phyloP scores from a whole-genome alignment of 129 eudicot species.

The Centella asiatica region DNA sequence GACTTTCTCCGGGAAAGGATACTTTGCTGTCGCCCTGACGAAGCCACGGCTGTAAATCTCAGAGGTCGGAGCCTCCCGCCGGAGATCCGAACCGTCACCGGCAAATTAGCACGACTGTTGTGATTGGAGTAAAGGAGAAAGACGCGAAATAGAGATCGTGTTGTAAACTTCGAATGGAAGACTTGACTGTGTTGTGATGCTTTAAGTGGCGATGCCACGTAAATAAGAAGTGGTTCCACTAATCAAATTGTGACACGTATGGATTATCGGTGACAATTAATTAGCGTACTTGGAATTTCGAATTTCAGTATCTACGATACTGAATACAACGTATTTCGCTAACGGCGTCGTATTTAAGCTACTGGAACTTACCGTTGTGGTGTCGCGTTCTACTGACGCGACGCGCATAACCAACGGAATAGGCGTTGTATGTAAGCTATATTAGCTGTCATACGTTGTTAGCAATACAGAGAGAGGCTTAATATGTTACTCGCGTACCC shows the following conservation, averaged over 20 bases:
- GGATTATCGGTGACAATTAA: background rate
- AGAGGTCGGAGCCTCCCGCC: slow-evolving; percentile 34
- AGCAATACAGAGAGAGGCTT: no score
- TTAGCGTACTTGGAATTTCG: no score
- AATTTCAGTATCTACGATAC: no score
- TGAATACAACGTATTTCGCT: no score
- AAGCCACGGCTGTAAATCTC: slow-evolving; percentile 77
- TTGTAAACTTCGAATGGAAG: background rate
- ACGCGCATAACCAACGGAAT: no score
- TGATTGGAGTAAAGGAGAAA: background rate
- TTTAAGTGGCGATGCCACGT: background rate
- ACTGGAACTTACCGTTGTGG: no score
- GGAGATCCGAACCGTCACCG: slow-evolving; percentile 37
- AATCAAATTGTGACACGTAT: slow-evolving; percentile 1
- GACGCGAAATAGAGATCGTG: background rate
- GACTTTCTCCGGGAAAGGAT: slow-evolving; percentile 49
- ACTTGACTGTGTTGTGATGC: background rate
- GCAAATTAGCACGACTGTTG: background rate
- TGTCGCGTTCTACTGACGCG: no score
- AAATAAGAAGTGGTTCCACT: background rate
- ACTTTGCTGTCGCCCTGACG: slow-evolving; percentile 50
- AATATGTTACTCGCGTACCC: no score
- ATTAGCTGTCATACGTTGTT: no score
- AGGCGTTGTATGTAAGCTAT: no score
- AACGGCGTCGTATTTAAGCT: no score